Conservation (phyloP, 2,329 filamentous ascomycete species). For the Talaromyces islandicus region DNA sequence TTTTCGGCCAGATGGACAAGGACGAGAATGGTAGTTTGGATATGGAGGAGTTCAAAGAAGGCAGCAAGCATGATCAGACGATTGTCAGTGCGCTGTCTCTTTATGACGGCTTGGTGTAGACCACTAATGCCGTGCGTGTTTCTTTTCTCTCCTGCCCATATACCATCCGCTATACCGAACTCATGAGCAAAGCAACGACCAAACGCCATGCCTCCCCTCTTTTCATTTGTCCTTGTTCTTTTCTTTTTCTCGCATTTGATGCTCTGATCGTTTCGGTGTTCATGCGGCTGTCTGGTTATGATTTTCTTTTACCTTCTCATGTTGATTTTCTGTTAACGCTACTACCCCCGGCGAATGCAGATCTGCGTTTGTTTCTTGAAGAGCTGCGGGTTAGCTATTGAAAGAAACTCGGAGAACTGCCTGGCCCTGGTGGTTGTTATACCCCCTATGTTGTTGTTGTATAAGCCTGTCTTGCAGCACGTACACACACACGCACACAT, state of each 20-base stretch:
- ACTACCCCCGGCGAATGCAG: not conserved
- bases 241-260: not conserved
- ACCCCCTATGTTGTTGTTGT: not conserved
- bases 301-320: not conserved
- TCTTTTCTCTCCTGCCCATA: not conserved
- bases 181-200: not conserved
- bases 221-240: not conserved
- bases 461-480: not conserved
- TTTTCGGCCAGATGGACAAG: conserved; percentile 99
- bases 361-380: not conserved
- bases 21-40: conserved; percentile 97
- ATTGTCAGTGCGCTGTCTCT: conserved; percentile 95
- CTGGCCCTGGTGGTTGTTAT: not conserved
- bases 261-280: conserved; percentile 2
- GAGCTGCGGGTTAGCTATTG: not conserved
- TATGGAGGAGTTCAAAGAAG: conserved; percentile 98
- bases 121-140: not conserved
- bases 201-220: not conserved
- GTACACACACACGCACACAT: not conserved
- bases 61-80: conserved; percentile 96
- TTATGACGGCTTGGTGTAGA: conserved; percentile 87
- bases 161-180: not conserved
- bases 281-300: not conserved
- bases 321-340: not conserved
- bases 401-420: not conserved